Percentiles rank a stretch among this genome's conserved stretches.
These are phyloP conservation scores for Solanum virginianum DNA, from an alignment of 257 asterid species.

Conservation along the genomic window DNA sequence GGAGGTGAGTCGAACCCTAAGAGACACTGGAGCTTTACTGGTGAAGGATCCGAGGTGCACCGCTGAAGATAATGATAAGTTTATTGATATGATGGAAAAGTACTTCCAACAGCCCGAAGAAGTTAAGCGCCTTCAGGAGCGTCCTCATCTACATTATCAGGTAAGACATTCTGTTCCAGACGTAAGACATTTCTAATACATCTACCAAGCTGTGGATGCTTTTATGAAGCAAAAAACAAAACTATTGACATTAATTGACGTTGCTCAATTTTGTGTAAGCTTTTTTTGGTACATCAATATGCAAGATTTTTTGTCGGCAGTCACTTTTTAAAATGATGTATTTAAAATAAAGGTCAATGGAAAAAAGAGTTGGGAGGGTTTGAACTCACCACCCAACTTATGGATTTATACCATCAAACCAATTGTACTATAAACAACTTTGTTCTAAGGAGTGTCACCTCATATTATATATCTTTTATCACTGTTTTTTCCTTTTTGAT, in stretches of 20 bases:
- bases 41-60: conserved; percentile 93
- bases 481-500: too few relatives aligned
- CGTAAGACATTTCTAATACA: not conserved
- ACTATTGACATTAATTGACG: not conserved
- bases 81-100: conserved; percentile 89
- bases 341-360: too few relatives aligned
- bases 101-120: conserved; percentile 70
- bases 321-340: too few relatives aligned
- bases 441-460: too few relatives aligned
- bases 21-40: conserved; percentile 82
- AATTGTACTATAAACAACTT: too few relatives aligned
- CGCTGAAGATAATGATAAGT: conserved; percentile 64
- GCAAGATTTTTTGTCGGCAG: too few relatives aligned
- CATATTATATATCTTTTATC: too few relatives aligned
- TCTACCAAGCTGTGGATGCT: not conserved
- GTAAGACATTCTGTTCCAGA: conserved; percentile 10
- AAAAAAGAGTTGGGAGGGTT: too few relatives aligned
- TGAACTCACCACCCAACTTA: too few relatives aligned
- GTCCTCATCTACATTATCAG: conserved; percentile 93
- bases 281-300: not conserved
- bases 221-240: not conserved
- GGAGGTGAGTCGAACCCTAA: conserved; percentile 84
- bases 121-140: conserved; percentile 80
- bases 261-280: not conserved
- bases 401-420: too few relatives aligned